Base-by-base conservation (phyloP, 371 early-diverging fungal species). In the Pancytospora epiphaga region DNA sequence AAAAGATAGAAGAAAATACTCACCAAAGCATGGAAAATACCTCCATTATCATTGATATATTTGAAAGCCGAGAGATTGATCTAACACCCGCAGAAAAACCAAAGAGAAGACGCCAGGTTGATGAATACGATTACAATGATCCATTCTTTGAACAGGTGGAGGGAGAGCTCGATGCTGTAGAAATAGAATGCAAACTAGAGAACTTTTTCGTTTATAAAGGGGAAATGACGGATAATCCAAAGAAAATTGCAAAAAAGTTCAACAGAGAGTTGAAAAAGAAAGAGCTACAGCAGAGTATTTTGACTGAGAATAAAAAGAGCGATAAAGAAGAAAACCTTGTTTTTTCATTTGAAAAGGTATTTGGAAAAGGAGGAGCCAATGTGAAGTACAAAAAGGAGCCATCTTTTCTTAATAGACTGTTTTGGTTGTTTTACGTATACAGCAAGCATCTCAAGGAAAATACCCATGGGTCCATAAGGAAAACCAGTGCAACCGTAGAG, bases 141-240 rank as follows among this genome's bases (percentile, higher is more conserved):
- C 51, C 58, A 12, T 74, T 79, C 36, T 69, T 79, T 36, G 79
- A 79, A 36, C 30, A 64, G 2, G 66, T 76, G 51, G 79, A 79
- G 40, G 76, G 74, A 12, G 79, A 79, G 58, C 27, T 32, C 29
- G 63, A 70, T n/a, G 32, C 40, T 18, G 79, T 79, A 30, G 68
- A 76, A 15, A 43, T 79, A 29, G 79, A 79, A 32, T 68, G 71
- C 36, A 66, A 64, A 0, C n/a, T 79, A 0, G 58, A 63, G 27
- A 72, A 79, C 51, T 79, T 79, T 66, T 79, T 79, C 66, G 66
- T 79, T 29, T 79, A 73, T 58, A 57, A 69, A 33, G 79, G 79
- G 12, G 30, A 4, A 50, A 9, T 79, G 15, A 43, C 60, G 15
- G 52, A 64, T 9, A 52, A 66, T 39, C 40, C 73, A 3, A 72